phyloP scores from a whole-genome alignment of 169 alveolate genomes.

The Plasmodium yoelii region DNA sequence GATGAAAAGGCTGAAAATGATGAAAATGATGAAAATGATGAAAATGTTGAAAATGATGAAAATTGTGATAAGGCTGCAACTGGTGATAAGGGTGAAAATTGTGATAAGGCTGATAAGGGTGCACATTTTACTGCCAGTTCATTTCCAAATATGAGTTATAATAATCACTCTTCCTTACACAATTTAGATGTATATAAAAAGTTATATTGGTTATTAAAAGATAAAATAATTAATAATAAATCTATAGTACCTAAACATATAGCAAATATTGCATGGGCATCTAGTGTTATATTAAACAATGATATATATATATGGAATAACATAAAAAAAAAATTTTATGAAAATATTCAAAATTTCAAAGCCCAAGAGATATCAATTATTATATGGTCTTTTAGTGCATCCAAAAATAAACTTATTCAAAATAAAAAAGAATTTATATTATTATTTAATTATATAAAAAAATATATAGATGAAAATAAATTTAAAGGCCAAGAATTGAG shows the following conservation, averaged over 20 bases:
- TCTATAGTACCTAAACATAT: slow-evolving; percentile 41
- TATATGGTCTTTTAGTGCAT: slow-evolving; percentile 68
- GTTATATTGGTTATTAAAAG: slow-evolving; percentile 22
- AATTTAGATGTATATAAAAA: slow-evolving; percentile 27
- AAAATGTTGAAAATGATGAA: not conserved
- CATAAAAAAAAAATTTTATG: slow-evolving; percentile 53
- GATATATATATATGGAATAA: slow-evolving; percentile 33
- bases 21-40: not conserved
- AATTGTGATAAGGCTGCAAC: no score
- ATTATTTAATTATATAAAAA: slow-evolving; percentile 17
- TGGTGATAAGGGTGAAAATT: not conserved
- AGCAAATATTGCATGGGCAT: slow-evolving; percentile 73
- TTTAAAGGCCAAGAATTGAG: slow-evolving; percentile 73
- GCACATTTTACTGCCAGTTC: no score
- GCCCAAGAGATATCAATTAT: slow-evolving; percentile 65
- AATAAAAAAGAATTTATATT: slow-evolving; percentile 35
- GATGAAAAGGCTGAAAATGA: not conserved
- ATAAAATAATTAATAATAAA: slow-evolving; percentile 1
- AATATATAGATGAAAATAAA: slow-evolving; percentile 25
- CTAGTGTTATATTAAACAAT: slow-evolving; percentile 36
- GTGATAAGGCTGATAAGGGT: not conserved
- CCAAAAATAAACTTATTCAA: slow-evolving; percentile 25
- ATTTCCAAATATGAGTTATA: not conserved
- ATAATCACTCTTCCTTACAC: slow-evolving; percentile 7
- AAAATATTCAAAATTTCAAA: slow-evolving; percentile 34